phyloP scores from a whole-genome alignment of 257 asterid genomes.

The Linaria vulgaris region DNA sequence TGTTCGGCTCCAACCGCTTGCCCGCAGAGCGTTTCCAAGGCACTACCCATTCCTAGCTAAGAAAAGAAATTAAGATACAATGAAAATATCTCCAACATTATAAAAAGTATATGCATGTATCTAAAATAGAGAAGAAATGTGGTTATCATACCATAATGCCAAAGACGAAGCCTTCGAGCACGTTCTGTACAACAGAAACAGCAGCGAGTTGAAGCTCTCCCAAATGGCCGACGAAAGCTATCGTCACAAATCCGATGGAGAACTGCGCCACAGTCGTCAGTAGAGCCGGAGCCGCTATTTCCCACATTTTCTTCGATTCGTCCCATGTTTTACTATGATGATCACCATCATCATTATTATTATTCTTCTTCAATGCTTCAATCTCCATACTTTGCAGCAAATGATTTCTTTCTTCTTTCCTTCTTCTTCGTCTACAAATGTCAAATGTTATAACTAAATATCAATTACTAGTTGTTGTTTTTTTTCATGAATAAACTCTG shows the following conservation, averaged over 20 bases:
- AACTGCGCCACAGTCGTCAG: conserved; percentile 64
- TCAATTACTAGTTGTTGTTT: too few species aligned
- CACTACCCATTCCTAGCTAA: conserved; percentile 96
- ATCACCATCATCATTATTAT: too few species aligned
- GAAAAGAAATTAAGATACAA: conserved; percentile 13
- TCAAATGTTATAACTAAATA: not conserved
- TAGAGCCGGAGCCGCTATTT: conserved; percentile 69
- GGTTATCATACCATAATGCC: conserved; percentile 81
- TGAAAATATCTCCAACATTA: too few species aligned
- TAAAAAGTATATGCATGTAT: too few species aligned
- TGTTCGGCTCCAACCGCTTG: conserved; percentile 86
- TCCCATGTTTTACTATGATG: conserved; percentile 44
- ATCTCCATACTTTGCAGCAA: too few species aligned
- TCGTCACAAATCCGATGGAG: conserved; percentile 66
- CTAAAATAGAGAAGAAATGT: too few species aligned
- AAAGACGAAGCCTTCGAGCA: conserved; percentile 75
- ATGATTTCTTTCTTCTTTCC: too few species aligned
- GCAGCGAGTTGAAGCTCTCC: conserved; percentile 81
- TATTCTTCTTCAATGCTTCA: conserved; percentile 5
- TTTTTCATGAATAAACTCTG: too few species aligned
- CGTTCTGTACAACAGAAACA: conserved; percentile 74
- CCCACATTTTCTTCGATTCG: conserved; percentile 73
- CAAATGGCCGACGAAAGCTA: conserved; percentile 74
- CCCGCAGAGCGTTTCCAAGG: conserved; percentile 85
- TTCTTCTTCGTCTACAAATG: not conserved